Percentiles rank a stretch among this genome's conserved stretches.
phyloP scores from a whole-genome alignment of 148 eudicot species.

The Cornus suecica region DNA sequence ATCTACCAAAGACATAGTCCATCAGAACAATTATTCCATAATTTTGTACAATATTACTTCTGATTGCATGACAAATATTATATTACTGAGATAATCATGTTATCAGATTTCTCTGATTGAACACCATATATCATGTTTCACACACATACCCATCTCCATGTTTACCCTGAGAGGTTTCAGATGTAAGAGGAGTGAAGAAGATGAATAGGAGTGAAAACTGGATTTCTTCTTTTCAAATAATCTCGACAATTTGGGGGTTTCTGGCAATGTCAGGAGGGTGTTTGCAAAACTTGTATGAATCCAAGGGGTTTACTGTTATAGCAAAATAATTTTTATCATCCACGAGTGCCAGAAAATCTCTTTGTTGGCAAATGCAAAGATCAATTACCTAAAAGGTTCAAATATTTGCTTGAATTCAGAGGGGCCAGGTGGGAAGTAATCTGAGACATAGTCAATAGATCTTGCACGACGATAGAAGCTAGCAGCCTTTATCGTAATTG shows the following conservation, averaged over 20 bases:
- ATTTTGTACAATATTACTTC: background rate
- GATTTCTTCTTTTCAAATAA: no score
- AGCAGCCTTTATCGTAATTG: conserved; percentile 44
- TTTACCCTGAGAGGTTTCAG: no score
- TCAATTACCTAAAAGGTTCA: conserved; percentile 31
- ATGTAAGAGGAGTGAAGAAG: no score
- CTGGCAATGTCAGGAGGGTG: no score
- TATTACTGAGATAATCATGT: background rate
- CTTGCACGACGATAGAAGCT: conserved; percentile 45
- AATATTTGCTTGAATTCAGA: conserved; percentile 37
- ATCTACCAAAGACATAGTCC: background rate
- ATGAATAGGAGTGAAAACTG: no score
- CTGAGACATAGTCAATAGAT: conserved; percentile 32
- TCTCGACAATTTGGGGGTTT: no score
- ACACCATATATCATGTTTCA: conserved; percentile 4
- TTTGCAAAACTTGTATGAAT: background rate
- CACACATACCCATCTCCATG: no score
- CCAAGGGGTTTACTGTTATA: background rate
- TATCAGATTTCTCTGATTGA: background rate
- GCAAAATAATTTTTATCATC: background rate
- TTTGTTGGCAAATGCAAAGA: background rate
- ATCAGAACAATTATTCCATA: background rate
- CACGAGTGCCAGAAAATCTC: background rate
- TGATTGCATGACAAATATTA: background rate
- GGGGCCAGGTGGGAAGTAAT: conserved; percentile 44